A percentile compares a stretch with the other conserved stretches of the same genome.
Conservation (phyloP, 352 stramenopile species). For the Globisporangium nodosum region DNA sequence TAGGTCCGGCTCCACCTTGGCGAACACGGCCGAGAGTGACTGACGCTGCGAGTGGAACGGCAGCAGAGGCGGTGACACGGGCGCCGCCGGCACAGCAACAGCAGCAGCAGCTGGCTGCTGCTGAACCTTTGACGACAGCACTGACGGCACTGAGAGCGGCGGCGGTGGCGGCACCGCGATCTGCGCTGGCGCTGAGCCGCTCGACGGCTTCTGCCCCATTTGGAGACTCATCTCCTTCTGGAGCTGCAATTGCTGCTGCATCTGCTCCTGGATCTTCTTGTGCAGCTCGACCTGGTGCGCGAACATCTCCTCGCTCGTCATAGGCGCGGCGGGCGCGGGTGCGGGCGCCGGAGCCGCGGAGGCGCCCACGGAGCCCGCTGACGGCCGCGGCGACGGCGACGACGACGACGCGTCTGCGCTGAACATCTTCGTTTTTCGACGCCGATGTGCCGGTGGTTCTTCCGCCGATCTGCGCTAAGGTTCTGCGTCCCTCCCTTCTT, state of each 20-base stretch:
- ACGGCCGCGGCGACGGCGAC: background rate
- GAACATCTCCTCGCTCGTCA: slow-evolving; percentile 77
- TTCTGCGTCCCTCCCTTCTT: too few relatives aligned
- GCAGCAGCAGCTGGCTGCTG: background rate
- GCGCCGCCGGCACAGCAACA: slow-evolving; percentile 1
- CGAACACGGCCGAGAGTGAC: slow-evolving; percentile 55
- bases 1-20: slow-evolving; percentile 73
- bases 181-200: background rate
- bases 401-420: background rate
- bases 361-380: slow-evolving; percentile 2
- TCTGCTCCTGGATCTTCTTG: slow-evolving; percentile 83
- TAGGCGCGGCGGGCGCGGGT: slow-evolving; percentile 16
- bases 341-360: slow-evolving; percentile 1
- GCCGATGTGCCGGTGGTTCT: background rate
- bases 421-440: slow-evolving; percentile 1
- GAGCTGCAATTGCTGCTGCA: slow-evolving; percentile 81
- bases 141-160: background rate
- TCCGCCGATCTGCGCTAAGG: background rate
- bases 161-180: background rate
- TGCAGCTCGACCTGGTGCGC: slow-evolving; percentile 78
- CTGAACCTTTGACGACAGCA: background rate
- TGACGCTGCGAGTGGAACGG: slow-evolving; percentile 15
- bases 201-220: slow-evolving; percentile 27
- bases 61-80: slow-evolving; percentile 20
- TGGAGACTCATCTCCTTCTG: slow-evolving; percentile 85